Evolutionary conservation across 2,329 filamentous ascomycete genomes (phyloP).

Genomic region (Immersiporthe knoxdaviesiana): DNA sequence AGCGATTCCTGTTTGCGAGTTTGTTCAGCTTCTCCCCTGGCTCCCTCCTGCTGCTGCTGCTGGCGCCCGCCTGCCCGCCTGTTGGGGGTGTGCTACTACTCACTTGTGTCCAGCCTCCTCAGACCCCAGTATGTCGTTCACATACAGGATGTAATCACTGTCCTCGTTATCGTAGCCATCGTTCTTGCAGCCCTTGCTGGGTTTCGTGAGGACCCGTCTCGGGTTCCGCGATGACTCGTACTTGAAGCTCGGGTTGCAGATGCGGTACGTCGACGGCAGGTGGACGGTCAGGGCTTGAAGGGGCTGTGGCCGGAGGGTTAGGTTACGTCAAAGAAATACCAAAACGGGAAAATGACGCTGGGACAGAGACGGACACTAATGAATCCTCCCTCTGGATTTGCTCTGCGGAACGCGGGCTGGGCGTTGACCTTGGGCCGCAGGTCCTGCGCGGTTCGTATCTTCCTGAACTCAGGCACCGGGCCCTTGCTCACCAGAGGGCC

Average conservation of each 20-base stretch:
- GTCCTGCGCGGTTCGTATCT: conserved; percentile 72
- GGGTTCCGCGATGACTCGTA: conserved; percentile 98
- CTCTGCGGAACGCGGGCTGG: conserved; percentile 88
- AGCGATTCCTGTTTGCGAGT: conserved; percentile 73
- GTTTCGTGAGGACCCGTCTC: conserved; percentile 92
- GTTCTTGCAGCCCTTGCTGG: conserved; percentile 97
- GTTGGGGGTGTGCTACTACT: conserved; percentile 36
- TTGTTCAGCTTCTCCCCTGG: conserved; percentile 16
- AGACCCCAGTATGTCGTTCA: conserved; percentile 96
- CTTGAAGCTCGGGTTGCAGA: conserved; percentile 97
- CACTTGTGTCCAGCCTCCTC: conserved; percentile 98
- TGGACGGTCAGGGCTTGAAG: conserved; percentile 94
- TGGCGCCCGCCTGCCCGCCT: too few species aligned
- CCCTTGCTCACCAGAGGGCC: conserved; percentile 57
- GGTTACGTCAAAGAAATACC: too few species aligned
- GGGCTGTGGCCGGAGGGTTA: conserved; percentile 58
- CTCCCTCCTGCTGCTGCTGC: background rate
- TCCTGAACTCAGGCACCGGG: conserved; percentile 85
- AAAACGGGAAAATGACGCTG: background rate
- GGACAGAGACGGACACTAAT: conserved; percentile 73
- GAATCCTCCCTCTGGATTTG: conserved; percentile 95
- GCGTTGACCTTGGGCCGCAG: conserved; percentile 80
- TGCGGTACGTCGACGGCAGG: conserved; percentile 92
- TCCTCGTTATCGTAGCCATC: conserved; percentile 99
- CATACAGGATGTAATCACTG: conserved; percentile 98